Base-by-base conservation (phyloP, 371 early-diverging fungal species). In the Dichotomocladium elegans region DNA sequence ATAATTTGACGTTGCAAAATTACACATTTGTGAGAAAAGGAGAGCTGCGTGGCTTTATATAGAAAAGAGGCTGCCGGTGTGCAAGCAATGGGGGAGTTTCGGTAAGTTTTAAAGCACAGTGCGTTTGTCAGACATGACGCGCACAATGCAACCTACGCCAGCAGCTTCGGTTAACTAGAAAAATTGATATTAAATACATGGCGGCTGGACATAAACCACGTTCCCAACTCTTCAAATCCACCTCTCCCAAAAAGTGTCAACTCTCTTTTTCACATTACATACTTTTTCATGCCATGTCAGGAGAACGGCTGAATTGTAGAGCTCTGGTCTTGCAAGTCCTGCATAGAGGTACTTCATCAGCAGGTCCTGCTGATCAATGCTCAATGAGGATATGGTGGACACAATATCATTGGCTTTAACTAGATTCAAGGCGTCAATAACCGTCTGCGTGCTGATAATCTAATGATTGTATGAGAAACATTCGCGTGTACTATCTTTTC, bases 281-380 rank as follows among this genome's bases (percentile, higher is more conserved):
- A 90, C 92, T 81, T 93, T 92, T 62, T 96, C 95, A 56, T 95
- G 95, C 95, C 95, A 96, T 49, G 80, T 76, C 58, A 96, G 68
- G 48, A 95, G 61, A 37, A 88, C 79, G 14, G 85, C 83, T 19
- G 93, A 83, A 60, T 92, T 92, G 64, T 80, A 93, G 43, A 71
- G 59, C n/a, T 91, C 92, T 2, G 97, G 97, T 22, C 76, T 76
- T 3, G 89, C 90, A 83, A 96, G 79, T 22, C 92, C 94, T 15
- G 89, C 82, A 71, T 94, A 95, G 31, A 96, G 75, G 65, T 93
- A 96, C 70, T 93, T 95, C 79, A 94, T 85, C 65, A 95, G 62
- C 8, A 86, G 72, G 61, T 93, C 95, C 54, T 85, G 72, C 40
- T 90, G 82, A 24, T 82, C 83, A 9, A 64, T 58, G 6, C 64